These are phyloP conservation scores for Tranzscheliella williamsii DNA, from an alignment of 1,284 basidiomycete species.

Conservation along the genomic window DNA sequence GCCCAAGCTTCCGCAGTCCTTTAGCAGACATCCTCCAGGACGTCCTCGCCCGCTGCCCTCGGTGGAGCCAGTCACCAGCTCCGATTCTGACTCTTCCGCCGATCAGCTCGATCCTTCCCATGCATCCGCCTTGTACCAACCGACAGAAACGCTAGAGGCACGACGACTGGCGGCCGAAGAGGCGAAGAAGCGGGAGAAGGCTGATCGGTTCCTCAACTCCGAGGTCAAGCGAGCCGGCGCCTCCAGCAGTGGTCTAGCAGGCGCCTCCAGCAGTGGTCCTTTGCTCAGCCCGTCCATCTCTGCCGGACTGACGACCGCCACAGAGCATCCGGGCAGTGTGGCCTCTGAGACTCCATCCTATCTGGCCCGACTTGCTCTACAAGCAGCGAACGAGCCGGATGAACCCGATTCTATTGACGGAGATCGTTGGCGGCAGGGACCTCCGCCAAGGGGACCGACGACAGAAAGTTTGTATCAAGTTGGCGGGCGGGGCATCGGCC, in stretches of 20 bases:
- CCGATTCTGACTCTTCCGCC: constrained; percentile 8
- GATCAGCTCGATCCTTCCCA: constrained; percentile 3
- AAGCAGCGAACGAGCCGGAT: constrained; percentile 6
- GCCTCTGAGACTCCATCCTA: constrained; percentile 20
- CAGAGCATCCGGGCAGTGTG: constrained; percentile 8
- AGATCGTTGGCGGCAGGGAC: not conserved
- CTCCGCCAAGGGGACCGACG: no score
- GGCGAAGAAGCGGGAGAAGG: constrained; percentile 20
- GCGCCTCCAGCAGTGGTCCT: not conserved
- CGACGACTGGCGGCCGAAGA: constrained; percentile 6
- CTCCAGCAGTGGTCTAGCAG: not conserved
- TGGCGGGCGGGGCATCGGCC: no score
- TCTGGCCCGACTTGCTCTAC: constrained; percentile 12
- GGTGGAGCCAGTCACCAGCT: not conserved
- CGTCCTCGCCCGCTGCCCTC: not conserved
- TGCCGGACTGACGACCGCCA: not conserved
- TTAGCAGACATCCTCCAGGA: no score
- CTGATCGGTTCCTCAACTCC: constrained; percentile 15
- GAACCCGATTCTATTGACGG: constrained; percentile 8
- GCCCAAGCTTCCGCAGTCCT: not conserved
- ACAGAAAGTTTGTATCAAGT: no score
- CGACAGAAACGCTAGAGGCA: constrained; percentile 4
- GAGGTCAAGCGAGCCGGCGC: constrained; percentile 10
- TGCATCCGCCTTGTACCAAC: not conserved
- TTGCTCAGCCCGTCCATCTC: not conserved